Evolutionary conservation across 345 rosid species (phyloP).

Genomic region (Murraya paniculata): DNA sequence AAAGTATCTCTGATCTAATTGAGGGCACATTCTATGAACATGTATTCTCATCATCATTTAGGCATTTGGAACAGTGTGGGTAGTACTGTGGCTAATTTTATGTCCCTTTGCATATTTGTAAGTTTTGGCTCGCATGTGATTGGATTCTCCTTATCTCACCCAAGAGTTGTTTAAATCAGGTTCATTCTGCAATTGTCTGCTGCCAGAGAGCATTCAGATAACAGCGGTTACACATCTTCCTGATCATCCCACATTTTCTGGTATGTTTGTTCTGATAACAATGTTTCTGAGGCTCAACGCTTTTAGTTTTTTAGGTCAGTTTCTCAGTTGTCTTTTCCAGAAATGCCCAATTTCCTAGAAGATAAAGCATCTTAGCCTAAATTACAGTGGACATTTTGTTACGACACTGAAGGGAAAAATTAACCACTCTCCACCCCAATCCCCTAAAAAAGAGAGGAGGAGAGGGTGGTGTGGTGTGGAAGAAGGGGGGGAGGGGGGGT

Average conservation of each 20-base stretch:
- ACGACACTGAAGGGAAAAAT: background rate
- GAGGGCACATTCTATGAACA: background rate
- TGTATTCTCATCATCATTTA: background rate
- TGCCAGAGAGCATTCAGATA: conserved; percentile 85
- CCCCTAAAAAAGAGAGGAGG: no score
- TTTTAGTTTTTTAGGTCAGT: background rate
- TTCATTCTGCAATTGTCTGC: conserved; percentile 87
- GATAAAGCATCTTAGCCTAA: background rate
- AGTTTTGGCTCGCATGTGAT: conserved; percentile 3
- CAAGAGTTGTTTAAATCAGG: conserved; percentile 46
- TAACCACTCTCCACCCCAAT: no score
- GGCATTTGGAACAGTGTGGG: background rate
- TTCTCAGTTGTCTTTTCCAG: background rate
- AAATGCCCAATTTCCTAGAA: background rate
- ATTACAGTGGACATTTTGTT: background rate
- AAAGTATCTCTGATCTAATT: background rate
- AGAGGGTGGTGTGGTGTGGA: no score
- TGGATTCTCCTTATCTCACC: conserved; percentile 16
- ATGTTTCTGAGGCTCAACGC: background rate
- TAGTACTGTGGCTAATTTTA: background rate
- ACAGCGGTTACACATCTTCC: conserved; percentile 77
- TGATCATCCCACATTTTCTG: conserved; percentile 65
- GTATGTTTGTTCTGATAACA: conserved; percentile 35
- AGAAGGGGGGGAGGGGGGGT: no score
- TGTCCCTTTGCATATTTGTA: background rate